Conservation (phyloP, 176 grass and related monocot species). For the Oropetium thomaeum region DNA sequence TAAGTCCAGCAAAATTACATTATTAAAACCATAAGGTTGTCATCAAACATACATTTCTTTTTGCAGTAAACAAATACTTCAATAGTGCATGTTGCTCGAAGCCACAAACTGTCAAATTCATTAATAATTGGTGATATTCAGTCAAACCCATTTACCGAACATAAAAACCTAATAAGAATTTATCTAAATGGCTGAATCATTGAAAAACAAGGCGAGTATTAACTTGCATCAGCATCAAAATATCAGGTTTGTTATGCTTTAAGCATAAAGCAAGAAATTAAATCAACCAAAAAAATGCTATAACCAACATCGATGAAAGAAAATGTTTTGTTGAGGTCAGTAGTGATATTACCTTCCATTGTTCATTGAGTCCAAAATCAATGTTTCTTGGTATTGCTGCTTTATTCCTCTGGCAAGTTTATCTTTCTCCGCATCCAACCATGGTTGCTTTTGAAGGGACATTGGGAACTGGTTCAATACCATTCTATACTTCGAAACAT, state of each 20-base stretch:
- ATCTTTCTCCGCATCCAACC: constrained; percentile 74
- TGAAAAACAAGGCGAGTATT: background rate
- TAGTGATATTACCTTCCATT: constrained; percentile 47
- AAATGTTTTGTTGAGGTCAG: constrained; percentile 13
- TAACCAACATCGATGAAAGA: background rate
- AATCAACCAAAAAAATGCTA: constrained; percentile 10
- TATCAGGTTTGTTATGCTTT: constrained; percentile 11
- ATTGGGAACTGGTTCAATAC: constrained; percentile 69
- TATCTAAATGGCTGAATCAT: constrained; percentile 4
- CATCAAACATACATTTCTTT: constrained; percentile 6
- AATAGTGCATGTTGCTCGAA: background rate
- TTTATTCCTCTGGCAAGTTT: constrained; percentile 88
- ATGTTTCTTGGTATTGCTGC: constrained; percentile 89
- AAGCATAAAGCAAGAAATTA: constrained; percentile 6
- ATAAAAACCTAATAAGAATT: background rate
- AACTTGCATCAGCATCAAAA: background rate
- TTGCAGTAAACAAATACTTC: constrained; percentile 14
- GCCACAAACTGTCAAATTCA: constrained; percentile 7
- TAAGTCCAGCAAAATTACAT: constrained; percentile 12
- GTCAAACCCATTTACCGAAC: background rate
- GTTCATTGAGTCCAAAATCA: constrained; percentile 74
- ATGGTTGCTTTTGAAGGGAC: constrained; percentile 58
- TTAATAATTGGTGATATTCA: constrained; percentile 26
- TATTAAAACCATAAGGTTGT: constrained; percentile 9
- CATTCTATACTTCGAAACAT: constrained; percentile 65